A percentile compares a stretch with the other conserved stretches of the same genome.
Evolutionary conservation across 148 eudicot genomes (phyloP).

Genomic region (Cornus suecica): DNA sequence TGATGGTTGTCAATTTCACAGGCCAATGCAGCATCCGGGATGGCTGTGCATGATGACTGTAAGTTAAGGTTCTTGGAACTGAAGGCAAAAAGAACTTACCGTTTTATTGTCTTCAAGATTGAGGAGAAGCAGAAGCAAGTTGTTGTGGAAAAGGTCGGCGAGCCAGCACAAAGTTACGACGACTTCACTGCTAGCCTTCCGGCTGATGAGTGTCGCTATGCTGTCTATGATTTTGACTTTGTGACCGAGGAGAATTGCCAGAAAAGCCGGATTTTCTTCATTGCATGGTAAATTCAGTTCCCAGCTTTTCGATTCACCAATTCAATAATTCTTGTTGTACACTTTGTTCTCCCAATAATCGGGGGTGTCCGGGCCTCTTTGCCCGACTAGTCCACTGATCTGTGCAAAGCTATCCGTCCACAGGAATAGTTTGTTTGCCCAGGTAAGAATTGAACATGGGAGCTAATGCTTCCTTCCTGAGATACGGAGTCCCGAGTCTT

Average conservation of each 20-base stretch:
- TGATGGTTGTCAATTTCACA: not conserved
- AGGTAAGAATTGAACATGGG: too few species aligned
- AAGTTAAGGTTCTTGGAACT: slow-evolving; percentile 34
- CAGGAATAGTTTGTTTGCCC: too few species aligned
- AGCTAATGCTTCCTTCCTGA: too few species aligned
- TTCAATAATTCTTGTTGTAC: not conserved
- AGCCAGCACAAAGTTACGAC: slow-evolving; percentile 31
- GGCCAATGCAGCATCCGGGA: slow-evolving; percentile 36
- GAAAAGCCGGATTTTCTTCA: slow-evolving; percentile 37
- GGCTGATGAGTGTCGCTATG: slow-evolving; percentile 31
- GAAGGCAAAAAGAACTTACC: slow-evolving; percentile 31
- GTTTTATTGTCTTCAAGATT: slow-evolving; percentile 32
- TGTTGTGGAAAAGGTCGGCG: slow-evolving; percentile 36
- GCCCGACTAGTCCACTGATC: too few species aligned
- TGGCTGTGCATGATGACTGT: slow-evolving; percentile 39
- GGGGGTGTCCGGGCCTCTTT: too few species aligned
- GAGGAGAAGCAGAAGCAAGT: slow-evolving; percentile 41
- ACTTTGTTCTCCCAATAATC: too few species aligned
- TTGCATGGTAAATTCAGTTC: slow-evolving; percentile 29
- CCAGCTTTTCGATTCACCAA: not conserved
- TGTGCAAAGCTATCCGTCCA: too few species aligned
- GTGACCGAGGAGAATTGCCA: slow-evolving; percentile 36
- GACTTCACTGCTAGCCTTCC: slow-evolving; percentile 37
- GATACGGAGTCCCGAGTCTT: too few species aligned
- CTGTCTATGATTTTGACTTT: slow-evolving; percentile 35